Base-by-base conservation (phyloP, 176 grass and related monocot genomes). In the Olyra latifolia region DNA sequence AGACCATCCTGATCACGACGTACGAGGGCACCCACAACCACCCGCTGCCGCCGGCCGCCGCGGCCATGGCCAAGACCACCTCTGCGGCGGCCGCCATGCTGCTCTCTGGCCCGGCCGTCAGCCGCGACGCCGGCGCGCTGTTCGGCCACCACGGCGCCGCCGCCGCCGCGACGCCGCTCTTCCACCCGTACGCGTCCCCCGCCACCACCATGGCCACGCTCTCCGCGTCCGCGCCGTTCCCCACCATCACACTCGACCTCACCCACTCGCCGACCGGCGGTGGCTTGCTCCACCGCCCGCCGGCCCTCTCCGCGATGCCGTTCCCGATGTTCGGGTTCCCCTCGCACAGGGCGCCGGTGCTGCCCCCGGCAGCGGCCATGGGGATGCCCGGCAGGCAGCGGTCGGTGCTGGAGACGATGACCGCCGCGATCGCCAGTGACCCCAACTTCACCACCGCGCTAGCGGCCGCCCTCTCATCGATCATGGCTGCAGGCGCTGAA, bases 11-110 rank as follows among this genome's bases (percentile, higher is more conserved):
- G 71, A 75, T 88, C 38, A 94, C 91, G 5, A 97, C 94, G 9
- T 97, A 97, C 27, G 91, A 97, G 85, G 94, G 94, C 28, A 88
- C 64, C 52, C 94, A 97, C 87, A 97, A 84, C 84, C 94, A 97
- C 78, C 89, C 79, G 20, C 79, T 97, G 29, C 91, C 94, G 6
- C 87, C 94, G 16, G 82, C 89, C 1, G 94, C 94, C 15, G 88
- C 90, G 47, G 66, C 89, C 7, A 97, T 97, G 94, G 94, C 94
- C 7, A 83, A 86, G 19, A 97, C 91, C n/a, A 97, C 94, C 8
- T 91, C 94, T 0, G 89, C 94, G 0, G 91, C 94, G 0, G 91
- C 84, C 8, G 71, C 91, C 70, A 97, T 97, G 94, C 91, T 97
- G 25, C 89, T 97, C 3, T 97, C 94, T 1, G 89, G 87, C 61